Percentiles rank a stretch among this genome's conserved stretches.
These are phyloP conservation scores for Chlorophyllum brunneum DNA, from an alignment of 768 basidiomycete species.

Conservation along the genomic window DNA sequence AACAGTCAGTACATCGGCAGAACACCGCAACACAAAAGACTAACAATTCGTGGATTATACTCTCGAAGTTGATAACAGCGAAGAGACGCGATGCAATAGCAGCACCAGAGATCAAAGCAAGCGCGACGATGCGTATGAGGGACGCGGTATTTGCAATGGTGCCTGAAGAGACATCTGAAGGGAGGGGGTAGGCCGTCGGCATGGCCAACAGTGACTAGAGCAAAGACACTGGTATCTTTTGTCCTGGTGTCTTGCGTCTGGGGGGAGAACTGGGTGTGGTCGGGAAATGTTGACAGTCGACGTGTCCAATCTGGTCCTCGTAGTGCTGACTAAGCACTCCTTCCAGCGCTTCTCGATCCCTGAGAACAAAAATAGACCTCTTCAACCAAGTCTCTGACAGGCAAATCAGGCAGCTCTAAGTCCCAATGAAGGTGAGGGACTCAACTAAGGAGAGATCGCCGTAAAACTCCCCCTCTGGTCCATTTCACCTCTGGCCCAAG, in stretches of 20 bases:
- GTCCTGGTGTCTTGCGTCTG: neutral
- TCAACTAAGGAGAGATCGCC: too few species aligned
- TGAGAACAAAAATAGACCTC: too few species aligned
- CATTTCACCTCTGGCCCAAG: too few species aligned
- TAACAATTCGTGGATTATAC: conserved; percentile 99
- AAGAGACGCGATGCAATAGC: conserved; percentile 95
- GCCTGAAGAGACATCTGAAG: conserved; percentile 61
- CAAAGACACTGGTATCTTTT: conserved; percentile 2
- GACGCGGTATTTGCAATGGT: conserved; percentile 87
- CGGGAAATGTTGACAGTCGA: conserved; percentile 20
- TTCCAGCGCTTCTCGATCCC: too few species aligned
- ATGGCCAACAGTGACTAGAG: conserved; percentile 42
- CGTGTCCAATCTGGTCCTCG: conserved; percentile 24
- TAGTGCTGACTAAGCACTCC: conserved; percentile 23
- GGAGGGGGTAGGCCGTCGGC: conserved; percentile 71
- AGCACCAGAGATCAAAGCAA: conserved; percentile 87
- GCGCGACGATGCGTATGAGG: conserved; percentile 85
- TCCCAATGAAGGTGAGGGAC: too few species aligned
- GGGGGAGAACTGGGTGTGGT: neutral
- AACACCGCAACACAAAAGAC: conserved; percentile 27
- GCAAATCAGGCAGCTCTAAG: too few species aligned
- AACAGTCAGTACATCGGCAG: conserved; percentile 13
- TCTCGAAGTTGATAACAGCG: conserved; percentile 97
- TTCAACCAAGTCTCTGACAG: too few species aligned
- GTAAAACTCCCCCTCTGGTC: too few species aligned